Conservation (phyloP, 495 filamentous ascomycete species). For the Penicillium paradoxum region DNA sequence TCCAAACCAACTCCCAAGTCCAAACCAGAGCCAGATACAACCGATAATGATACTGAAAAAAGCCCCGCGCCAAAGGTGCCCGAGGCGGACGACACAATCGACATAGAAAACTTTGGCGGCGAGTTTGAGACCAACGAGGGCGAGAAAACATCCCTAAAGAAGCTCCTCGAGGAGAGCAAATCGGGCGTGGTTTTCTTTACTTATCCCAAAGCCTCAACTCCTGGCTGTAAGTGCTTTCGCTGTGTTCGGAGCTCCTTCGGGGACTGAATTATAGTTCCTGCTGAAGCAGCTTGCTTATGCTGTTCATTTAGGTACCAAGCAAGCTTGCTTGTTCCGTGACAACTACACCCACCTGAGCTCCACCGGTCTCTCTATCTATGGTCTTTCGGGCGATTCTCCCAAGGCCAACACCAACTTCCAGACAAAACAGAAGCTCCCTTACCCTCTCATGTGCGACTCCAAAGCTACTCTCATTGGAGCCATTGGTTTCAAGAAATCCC, state of each 20-base stretch:
- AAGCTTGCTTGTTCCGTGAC: slow-evolving; percentile 92
- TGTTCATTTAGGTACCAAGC: slow-evolving; percentile 67
- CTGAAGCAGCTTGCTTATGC: neutral
- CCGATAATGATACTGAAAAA: slow-evolving; percentile 21
- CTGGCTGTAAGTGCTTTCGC: slow-evolving; percentile 70
- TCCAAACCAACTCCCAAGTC: slow-evolving; percentile 46
- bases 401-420: slow-evolving; percentile 90
- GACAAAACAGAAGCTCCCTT: slow-evolving; percentile 82
- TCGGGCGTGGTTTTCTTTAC: slow-evolving; percentile 88
- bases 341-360: slow-evolving; percentile 66
- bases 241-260: neutral
- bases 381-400: slow-evolving; percentile 78
- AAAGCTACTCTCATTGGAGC: slow-evolving; percentile 63
- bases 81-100: slow-evolving; percentile 51
- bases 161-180: slow-evolving; percentile 76
- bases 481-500: slow-evolving; percentile 70
- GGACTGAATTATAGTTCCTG: neutral
- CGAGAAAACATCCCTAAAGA: slow-evolving; percentile 65
- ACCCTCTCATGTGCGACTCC: slow-evolving; percentile 82
- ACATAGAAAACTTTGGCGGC: slow-evolving; percentile 70
- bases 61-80: slow-evolving; percentile 24
- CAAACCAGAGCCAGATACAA: slow-evolving; percentile 32
- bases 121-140: slow-evolving; percentile 83
- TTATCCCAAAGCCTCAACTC: slow-evolving; percentile 92
- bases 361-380: slow-evolving; percentile 80